phyloP scores from a whole-genome alignment of 129 eudicot genomes.

The Flaveria robusta region DNA sequence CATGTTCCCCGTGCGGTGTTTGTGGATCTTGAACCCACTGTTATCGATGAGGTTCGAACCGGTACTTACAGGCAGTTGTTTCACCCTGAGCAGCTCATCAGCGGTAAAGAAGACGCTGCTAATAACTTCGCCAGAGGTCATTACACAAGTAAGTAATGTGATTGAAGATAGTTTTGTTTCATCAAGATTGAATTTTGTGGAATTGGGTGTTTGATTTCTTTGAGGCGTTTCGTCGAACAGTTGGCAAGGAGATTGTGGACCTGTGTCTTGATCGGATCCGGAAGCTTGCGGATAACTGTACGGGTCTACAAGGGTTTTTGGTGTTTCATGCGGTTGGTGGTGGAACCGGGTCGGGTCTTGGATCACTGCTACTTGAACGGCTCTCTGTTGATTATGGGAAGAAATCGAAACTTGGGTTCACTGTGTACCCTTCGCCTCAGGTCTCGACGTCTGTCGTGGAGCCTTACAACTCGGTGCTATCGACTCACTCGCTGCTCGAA shows the following conservation, averaged over 20 bases:
- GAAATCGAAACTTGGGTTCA: conserved; percentile 70
- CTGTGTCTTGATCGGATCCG: conserved; percentile 71
- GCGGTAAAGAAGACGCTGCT: conserved; percentile 50
- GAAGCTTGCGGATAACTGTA: conserved; percentile 78
- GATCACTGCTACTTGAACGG: conserved; percentile 68
- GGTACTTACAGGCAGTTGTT: conserved; percentile 36
- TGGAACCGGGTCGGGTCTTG: conserved; percentile 80
- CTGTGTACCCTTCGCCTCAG: conserved; percentile 80
- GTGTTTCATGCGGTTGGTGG: conserved; percentile 80
- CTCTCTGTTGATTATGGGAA: conserved; percentile 72
- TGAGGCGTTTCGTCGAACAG: conserved; percentile 38
- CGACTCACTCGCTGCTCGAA: conserved; percentile 72
- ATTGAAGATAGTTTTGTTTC: background rate
- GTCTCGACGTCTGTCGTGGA: conserved; percentile 79
- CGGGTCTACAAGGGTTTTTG: conserved; percentile 72
- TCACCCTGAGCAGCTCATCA: conserved; percentile 59
- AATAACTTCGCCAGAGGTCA: conserved; percentile 40
- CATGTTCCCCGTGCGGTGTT: conserved; percentile 40
- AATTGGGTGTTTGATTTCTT: background rate
- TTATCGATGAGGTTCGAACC: conserved; percentile 34
- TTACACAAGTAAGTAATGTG: conserved; percentile 33
- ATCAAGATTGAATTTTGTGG: background rate
- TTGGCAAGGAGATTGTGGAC: conserved; percentile 83
- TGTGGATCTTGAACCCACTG: conserved; percentile 38
- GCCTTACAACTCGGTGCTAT: conserved; percentile 75